Evolutionary conservation across 2,329 filamentous ascomycete species (phyloP).

Genomic region (Stylonectria norvegica): DNA sequence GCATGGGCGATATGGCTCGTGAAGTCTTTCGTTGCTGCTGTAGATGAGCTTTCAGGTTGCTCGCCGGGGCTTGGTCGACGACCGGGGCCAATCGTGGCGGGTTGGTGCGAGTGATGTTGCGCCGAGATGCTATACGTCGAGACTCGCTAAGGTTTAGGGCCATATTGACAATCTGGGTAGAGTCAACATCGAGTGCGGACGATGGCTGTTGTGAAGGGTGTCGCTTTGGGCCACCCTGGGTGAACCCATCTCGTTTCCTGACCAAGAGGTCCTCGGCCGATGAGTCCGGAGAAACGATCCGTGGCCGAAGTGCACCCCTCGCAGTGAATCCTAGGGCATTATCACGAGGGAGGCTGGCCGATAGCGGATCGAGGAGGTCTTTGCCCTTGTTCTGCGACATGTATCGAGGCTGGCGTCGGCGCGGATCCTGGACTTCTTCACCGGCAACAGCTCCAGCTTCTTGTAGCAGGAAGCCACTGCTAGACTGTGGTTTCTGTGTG

Average conservation of each 20-base stretch:
- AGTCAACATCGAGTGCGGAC: constrained; percentile 62
- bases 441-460: constrained; percentile 42
- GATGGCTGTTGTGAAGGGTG: constrained; percentile 14
- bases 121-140: constrained; percentile 60
- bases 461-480: constrained; percentile 50
- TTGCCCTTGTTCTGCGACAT: constrained; percentile 20
- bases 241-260: constrained; percentile 19
- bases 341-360: constrained; percentile 13
- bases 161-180: constrained; percentile 88
- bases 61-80: constrained; percentile 50
- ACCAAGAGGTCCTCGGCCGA: constrained; percentile 25
- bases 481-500: constrained; percentile 43
- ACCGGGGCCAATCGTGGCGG: constrained; percentile 51
- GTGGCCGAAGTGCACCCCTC: constrained; percentile 14
- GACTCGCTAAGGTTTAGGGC: constrained; percentile 85
- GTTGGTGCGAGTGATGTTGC: constrained; percentile 50
- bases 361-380: constrained; percentile 14
- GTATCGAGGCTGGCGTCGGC: constrained; percentile 25
- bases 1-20: constrained; percentile 58
- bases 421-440: constrained; percentile 31
- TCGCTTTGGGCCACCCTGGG: constrained; percentile 9
- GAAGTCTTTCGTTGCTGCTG: constrained; percentile 66
- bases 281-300: constrained; percentile 26
- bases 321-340: constrained; percentile 20
- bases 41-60: constrained; percentile 65